Conservation (phyloP, 495 filamentous ascomycete species). For the Tricharina praecox region DNA sequence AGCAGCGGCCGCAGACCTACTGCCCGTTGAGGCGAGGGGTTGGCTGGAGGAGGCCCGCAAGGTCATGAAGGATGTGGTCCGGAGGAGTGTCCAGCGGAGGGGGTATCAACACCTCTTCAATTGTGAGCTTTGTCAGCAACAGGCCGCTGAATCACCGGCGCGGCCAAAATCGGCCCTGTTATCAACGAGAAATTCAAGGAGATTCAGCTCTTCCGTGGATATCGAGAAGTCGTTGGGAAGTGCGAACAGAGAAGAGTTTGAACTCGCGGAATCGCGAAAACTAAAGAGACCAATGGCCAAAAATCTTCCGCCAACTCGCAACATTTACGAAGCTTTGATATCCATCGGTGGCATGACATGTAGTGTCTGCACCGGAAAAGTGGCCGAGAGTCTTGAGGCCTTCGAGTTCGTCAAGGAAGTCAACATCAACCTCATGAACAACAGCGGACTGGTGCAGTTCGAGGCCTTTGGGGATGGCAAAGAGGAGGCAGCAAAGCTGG, state of each 20-base stretch:
- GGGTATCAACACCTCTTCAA: constrained; percentile 12
- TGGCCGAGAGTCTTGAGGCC: constrained; percentile 47
- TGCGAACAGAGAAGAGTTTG: no score
- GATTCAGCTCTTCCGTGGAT: neutral
- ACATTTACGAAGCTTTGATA: constrained; percentile 28
- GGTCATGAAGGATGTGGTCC: neutral
- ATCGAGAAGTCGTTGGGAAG: no score
- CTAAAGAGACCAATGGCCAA: no score
- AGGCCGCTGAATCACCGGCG: neutral
- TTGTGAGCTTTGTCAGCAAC: constrained; percentile 13
- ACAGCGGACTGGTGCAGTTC: constrained; percentile 54
- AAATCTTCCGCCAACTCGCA: neutral
- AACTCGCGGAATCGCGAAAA: no score
- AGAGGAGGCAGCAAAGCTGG: constrained; percentile 12
- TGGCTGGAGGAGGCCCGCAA: neutral
- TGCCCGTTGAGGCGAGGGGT: neutral
- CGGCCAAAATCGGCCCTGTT: neutral
- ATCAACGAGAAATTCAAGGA: neutral
- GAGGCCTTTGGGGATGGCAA: constrained; percentile 29
- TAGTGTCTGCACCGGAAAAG: constrained; percentile 54
- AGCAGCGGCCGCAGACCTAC: neutral
- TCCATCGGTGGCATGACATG: constrained; percentile 75
- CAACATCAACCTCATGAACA: constrained; percentile 51
- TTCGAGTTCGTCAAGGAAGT: constrained; percentile 44
- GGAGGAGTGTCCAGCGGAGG: neutral